A percentile compares a stretch with the other conserved stretches of the same genome.
phyloP scores from a whole-genome alignment of 1,284 basidiomycete species.

The Rhodofomes roseus region DNA sequence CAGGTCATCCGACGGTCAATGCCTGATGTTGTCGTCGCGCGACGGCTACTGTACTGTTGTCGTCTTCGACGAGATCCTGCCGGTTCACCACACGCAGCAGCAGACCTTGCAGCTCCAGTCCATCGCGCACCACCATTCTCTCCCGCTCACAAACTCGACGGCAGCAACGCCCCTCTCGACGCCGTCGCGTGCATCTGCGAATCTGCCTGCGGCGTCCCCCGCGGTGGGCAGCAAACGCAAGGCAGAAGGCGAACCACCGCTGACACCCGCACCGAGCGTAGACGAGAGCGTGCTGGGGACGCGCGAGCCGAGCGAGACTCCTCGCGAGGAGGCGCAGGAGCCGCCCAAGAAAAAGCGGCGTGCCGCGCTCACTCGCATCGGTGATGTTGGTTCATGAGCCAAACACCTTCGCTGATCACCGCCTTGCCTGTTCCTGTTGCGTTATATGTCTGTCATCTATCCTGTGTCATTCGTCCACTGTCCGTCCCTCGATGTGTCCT shows the following conservation, averaged over 20 bases:
- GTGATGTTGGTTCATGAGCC: slow-evolving; percentile 46
- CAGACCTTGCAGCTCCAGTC: slow-evolving; percentile 83
- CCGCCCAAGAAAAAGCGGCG: slow-evolving; percentile 87
- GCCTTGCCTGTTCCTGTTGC: background rate
- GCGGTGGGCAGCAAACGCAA: slow-evolving; percentile 48
- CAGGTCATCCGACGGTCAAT: slow-evolving; percentile 96
- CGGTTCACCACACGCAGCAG: slow-evolving; percentile 84
- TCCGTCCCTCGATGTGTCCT: background rate
- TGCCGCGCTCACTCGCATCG: slow-evolving; percentile 73
- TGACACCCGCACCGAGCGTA: slow-evolving; percentile 49
- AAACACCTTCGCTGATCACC: background rate
- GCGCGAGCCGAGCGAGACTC: slow-evolving; percentile 8
- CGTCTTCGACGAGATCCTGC: slow-evolving; percentile 87
- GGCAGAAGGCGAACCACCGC: slow-evolving; percentile 37
- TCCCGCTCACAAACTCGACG: slow-evolving; percentile 47
- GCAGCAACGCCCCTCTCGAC: slow-evolving; percentile 34
- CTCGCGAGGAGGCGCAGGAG: slow-evolving; percentile 24
- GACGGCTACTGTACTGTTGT: slow-evolving; percentile 98
- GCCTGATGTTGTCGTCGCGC: slow-evolving; percentile 86
- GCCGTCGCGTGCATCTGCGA: slow-evolving; percentile 35
- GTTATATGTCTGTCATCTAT: background rate
- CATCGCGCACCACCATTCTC: slow-evolving; percentile 79
- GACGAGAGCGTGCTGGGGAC: slow-evolving; percentile 30
- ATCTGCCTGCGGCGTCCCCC: slow-evolving; percentile 33
- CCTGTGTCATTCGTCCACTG: background rate